Evolutionary conservation across 1,284 basidiomycete species (phyloP), one percentile per base, ranked within the genome.

Genomic region (Pseudomicrostroma phylloplanum): DNA sequence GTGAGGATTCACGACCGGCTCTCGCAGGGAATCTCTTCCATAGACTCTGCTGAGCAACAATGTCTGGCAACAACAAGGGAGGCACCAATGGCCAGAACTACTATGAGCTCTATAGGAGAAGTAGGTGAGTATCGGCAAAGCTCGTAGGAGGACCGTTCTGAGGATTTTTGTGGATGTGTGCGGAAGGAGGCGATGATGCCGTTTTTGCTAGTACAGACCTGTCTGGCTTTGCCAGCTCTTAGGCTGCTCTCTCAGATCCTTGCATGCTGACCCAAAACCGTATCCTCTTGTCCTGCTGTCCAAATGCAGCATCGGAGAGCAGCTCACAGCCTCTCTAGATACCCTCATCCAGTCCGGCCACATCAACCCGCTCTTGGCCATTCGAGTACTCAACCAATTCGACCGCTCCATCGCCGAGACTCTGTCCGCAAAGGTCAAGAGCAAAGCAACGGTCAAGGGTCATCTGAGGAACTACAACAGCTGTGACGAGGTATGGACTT

Each of bases 251-350:
- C 30, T 36, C 4, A 9, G 9, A 9, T 36, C 30, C 30, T 36
- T 3, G 30, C 30, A 25, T 6, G n/a, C 25, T 21, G 30, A 17
- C 55, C 11, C 17, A 23, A 2, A 43, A 4, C 21, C 40, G 36
- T 7, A 19, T 4, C 17, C 56, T 57, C 15, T 25, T 57, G 39
- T 25, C 23, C 23, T 19, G 17, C 21, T 53, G 12, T 21, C 40
- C 25, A 51, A 36, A 25, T 26, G n/a, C 62, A 97, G 94, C 70
- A 91, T 97, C 81, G 94, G 94, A 49, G 91, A 93, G 84, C 92
- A 94, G 55, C 85, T 98, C 61, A 96, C 94, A n/a, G 94, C 98
- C 83, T 92, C 94, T 67, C 86, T 98, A 72, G 94, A 98, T 82
- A 94, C 98, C 82, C 86, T 98, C 66, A 98, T 98, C 77, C 96